Percentiles rank a stretch among this genome's conserved stretches.
Conservation (phyloP, 129 eudicot species). For the Lonicera japonica region DNA sequence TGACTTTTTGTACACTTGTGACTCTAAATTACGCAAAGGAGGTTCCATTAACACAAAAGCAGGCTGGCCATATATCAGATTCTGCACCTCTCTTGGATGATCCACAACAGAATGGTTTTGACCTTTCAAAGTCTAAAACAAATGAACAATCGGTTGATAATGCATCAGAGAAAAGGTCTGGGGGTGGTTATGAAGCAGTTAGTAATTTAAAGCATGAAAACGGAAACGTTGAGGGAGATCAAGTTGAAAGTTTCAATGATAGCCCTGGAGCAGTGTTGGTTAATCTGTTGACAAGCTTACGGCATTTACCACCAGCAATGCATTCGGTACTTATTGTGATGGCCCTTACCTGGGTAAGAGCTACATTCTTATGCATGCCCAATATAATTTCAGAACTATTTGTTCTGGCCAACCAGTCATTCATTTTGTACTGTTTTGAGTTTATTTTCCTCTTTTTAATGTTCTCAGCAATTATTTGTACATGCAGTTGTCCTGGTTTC, state of each 20-base stretch:
- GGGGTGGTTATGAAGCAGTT: constrained; percentile 21
- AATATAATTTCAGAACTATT: neutral
- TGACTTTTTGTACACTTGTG: constrained; percentile 68
- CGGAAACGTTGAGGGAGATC: constrained; percentile 29
- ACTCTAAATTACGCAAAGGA: constrained; percentile 90
- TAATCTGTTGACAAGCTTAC: constrained; percentile 81
- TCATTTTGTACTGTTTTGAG: too few relatives aligned
- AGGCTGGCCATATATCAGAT: constrained; percentile 49
- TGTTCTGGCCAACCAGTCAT: too few relatives aligned
- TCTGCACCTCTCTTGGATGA: constrained; percentile 69
- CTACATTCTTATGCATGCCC: constrained; percentile 5
- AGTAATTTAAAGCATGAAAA: constrained; percentile 21
- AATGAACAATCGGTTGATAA: constrained; percentile 17
- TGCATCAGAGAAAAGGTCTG: constrained; percentile 23
- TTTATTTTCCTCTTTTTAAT: neutral
- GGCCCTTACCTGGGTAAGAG: constrained; percentile 89
- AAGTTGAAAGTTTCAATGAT: constrained; percentile 45
- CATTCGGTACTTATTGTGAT: constrained; percentile 84
- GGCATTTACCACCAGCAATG: constrained; percentile 84
- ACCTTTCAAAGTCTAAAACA: constrained; percentile 39
- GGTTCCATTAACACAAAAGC: constrained; percentile 59
- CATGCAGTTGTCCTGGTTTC: constrained; percentile 92
- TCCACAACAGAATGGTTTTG: constrained; percentile 32
- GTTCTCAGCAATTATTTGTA: constrained; percentile 13
- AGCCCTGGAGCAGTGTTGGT: constrained; percentile 93